phyloP scores from a whole-genome alignment of 73 alveolate species.

The Paramecium primaurelia region DNA sequence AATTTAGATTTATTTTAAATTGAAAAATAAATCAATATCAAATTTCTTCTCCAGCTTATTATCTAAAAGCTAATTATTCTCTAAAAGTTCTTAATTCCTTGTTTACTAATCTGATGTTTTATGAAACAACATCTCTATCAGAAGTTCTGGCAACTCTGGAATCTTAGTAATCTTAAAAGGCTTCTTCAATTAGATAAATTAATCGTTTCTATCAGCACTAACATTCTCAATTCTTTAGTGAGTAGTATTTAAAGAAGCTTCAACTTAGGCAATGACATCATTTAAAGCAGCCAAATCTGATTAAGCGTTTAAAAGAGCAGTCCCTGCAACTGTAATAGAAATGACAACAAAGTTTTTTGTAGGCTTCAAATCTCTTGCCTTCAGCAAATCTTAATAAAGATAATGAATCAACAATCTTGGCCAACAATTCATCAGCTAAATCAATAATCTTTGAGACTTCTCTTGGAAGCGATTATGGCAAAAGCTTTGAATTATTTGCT shows the following conservation, averaged over 20 bases:
- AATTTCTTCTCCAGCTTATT: neutral
- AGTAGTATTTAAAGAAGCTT: conserved; percentile 29
- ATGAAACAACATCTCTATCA: neutral
- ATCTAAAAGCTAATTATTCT: neutral
- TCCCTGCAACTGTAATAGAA: neutral
- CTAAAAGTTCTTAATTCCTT: conserved; percentile 1
- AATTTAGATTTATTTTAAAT: neutral
- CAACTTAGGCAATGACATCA: conserved; percentile 44
- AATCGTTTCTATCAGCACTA: conserved; percentile 16
- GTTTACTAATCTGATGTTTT: neutral
- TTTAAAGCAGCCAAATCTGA: neutral
- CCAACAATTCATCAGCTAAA: conserved; percentile 13
- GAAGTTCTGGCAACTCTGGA: neutral
- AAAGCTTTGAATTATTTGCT: conserved; percentile 28
- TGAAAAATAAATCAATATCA: neutral
- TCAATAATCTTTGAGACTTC: conserved; percentile 7
- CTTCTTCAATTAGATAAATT: conserved; percentile 19
- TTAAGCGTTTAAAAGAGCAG: conserved; percentile 12
- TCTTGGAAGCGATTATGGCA: conserved; percentile 29
- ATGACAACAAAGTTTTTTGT: conserved; percentile 22
- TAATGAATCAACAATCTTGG: conserved; percentile 34
- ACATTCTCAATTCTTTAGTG: conserved; percentile 50
- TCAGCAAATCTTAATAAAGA: conserved; percentile 20
- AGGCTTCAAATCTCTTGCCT: conserved; percentile 47
- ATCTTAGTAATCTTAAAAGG: neutral